phyloP scores from a whole-genome alignment of 805 yeast genomes.

The Schwanniomyces occidentalis region DNA sequence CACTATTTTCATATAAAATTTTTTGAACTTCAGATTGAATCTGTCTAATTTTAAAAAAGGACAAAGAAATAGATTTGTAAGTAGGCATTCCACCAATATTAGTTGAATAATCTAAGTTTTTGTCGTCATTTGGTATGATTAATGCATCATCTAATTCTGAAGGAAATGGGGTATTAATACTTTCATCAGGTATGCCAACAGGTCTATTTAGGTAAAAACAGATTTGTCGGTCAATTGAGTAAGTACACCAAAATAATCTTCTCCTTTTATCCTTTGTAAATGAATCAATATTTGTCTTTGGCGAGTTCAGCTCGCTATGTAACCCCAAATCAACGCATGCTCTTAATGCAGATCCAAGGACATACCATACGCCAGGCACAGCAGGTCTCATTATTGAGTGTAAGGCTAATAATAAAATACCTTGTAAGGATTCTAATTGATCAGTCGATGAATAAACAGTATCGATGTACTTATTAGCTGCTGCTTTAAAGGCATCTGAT shows the following conservation, averaged over 20 bases:
- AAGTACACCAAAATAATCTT: constrained; percentile 86
- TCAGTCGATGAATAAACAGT: constrained; percentile 58
- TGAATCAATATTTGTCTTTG: constrained; percentile 42
- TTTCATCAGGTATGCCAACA: constrained; percentile 82
- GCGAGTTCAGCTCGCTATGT: constrained; percentile 59
- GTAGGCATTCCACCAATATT: constrained; percentile 47
- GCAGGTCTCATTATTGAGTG: constrained; percentile 88
- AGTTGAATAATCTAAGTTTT: constrained; percentile 38
- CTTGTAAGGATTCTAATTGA: constrained; percentile 71
- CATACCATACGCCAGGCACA: constrained; percentile 91
- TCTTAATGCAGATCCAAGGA: constrained; percentile 76
- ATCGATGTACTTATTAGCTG: constrained; percentile 62
- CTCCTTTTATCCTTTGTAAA: constrained; percentile 68
- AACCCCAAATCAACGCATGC: constrained; percentile 82
- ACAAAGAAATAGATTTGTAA: constrained; percentile 65
- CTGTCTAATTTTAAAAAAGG: constrained; percentile 68
- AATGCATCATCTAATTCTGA: constrained; percentile 71
- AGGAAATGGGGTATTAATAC: constrained; percentile 71
- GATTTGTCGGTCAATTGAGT: constrained; percentile 80
- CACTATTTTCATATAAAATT: constrained; percentile 68
- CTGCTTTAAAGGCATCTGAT: constrained; percentile 67
- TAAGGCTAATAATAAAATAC: constrained; percentile 62
- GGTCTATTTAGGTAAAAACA: constrained; percentile 88
- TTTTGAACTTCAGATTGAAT: constrained; percentile 78
- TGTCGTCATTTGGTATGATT: constrained; percentile 39